A percentile compares a stretch with the other conserved stretches of the same genome.
Evolutionary conservation across 108 stramenopile species (phyloP).

Genomic region (Fistulifera pelliculosa): DNA sequence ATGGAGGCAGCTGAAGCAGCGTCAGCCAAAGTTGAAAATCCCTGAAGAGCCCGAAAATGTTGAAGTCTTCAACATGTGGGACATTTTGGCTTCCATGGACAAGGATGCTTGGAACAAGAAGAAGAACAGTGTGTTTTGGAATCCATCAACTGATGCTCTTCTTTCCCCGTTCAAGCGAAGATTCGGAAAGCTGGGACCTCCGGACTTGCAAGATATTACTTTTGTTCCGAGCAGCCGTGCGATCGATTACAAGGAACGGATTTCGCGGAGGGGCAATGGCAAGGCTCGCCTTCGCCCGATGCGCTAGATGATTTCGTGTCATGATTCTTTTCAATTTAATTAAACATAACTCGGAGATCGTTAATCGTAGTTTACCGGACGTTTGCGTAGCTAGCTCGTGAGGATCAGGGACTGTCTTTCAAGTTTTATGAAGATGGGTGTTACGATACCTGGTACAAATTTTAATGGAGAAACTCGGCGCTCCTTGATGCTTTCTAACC

Average conservation of each 20-base stretch:
- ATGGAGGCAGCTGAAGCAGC: slow-evolving; percentile 46
- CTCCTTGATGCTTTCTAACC: too few species aligned
- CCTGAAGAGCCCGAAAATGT: slow-evolving; percentile 47
- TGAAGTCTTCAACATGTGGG: slow-evolving; percentile 76
- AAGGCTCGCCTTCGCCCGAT: slow-evolving; percentile 73
- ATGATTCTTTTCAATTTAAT: too few species aligned
- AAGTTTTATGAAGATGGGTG: too few species aligned
- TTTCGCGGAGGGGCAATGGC: slow-evolving; percentile 52
- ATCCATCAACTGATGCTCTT: neutral
- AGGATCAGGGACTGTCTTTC: too few species aligned
- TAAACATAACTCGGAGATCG: too few species aligned
- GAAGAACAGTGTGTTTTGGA: neutral
- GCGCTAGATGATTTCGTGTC: slow-evolving; percentile 16
- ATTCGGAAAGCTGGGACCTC: slow-evolving; percentile 1
- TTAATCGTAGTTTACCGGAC: too few species aligned
- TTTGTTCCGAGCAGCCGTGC: slow-evolving; percentile 67
- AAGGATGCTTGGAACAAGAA: slow-evolving; percentile 6
- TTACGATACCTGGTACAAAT: too few species aligned
- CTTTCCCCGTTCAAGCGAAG: slow-evolving; percentile 11
- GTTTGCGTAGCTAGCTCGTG: too few species aligned
- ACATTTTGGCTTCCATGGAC: slow-evolving; percentile 73
- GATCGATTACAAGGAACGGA: slow-evolving; percentile 52
- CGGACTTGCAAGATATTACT: slow-evolving; percentile 24
- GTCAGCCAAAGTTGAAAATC: slow-evolving; percentile 21
- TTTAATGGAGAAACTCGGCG: too few species aligned